Evolutionary conservation across 768 basidiomycete species (phyloP), one percentile per base, ranked within the genome.

Genomic region (Russula olivacea): DNA sequence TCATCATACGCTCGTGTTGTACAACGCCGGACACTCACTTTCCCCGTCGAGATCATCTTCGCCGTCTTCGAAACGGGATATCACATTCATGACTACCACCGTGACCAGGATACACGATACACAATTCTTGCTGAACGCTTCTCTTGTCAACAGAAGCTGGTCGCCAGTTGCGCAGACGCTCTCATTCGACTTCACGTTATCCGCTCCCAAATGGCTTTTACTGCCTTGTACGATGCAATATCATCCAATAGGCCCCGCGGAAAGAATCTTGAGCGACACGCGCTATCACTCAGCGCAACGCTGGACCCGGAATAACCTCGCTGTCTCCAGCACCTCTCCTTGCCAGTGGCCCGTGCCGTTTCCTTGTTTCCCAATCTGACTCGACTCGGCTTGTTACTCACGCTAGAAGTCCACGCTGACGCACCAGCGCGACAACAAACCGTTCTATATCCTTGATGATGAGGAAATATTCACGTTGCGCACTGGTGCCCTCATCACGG

Each of bases 71-170:
- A 88, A 72, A 72, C 78, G 15, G 81, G 81, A 4, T 80, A 77
- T 59, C 74, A 76, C 47, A 73, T 77, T 54, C 73, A 76, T 38
- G 71, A 74, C 30, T 65, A 72, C 34, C 70, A 74, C 55, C 49
- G n/a, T n/a, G 12, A n/a, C n/a, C n/a, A n/a, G n/a, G n/a, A n/a
- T n/a, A n/a, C n/a, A n/a, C n/a, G 69, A 74, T 4, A 74, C 80
- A 28, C 70, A 73, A 45, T 67, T 72, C 14, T 75, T 87, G 21
- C 77, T 89, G 53, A 72, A 71, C 55, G 72, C 78, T 52, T 75
- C 86, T 3, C 79, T 89, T 53, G 85, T 90, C 25, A 88, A 81
- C 78, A 79, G 76, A 71, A 76, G 80, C 28, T 90, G 89, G 88
- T 82, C 86, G 1, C 67, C 73, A n/a, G 75, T 79, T 32, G 79